phyloP scores from a whole-genome alignment of 1,284 basidiomycete genomes.

The Sporisorium iseilematis-ciliati region DNA sequence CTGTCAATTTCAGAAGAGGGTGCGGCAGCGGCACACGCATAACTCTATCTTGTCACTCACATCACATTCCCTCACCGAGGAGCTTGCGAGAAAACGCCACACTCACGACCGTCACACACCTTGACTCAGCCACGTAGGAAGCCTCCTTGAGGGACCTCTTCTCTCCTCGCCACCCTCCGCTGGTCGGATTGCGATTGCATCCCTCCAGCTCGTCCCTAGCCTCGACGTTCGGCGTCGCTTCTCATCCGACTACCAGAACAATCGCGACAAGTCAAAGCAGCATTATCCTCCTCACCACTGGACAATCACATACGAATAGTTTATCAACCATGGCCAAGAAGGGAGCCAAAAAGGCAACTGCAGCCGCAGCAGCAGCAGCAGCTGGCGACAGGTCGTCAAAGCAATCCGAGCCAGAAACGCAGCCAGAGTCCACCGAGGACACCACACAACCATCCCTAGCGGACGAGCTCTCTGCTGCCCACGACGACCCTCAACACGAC shows the following conservation, averaged over 20 bases:
- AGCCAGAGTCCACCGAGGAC: neutral
- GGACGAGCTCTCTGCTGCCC: conserved; percentile 28
- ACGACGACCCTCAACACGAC: conserved; percentile 14
- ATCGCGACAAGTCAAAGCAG: neutral
- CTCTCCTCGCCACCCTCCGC: conserved; percentile 8
- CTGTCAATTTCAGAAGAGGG: neutral
- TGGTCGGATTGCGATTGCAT: conserved; percentile 18
- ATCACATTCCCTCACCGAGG: conserved; percentile 1
- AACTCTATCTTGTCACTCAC: conserved; percentile 1
- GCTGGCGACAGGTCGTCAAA: conserved; percentile 13
- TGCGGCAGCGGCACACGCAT: neutral
- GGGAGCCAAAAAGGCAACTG: conserved; percentile 16
- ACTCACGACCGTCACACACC: neutral
- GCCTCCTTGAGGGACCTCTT: neutral
- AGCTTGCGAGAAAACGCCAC: neutral
- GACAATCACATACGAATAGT: neutral
- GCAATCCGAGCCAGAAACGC: neutral
- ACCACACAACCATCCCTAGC: conserved; percentile 26
- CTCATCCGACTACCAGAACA: neutral
- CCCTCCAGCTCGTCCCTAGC: neutral
- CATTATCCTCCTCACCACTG: too few species aligned
- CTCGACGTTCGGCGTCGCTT: conserved; percentile 11
- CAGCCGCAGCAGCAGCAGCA: conserved; percentile 1
- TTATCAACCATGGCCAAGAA: conserved; percentile 17
- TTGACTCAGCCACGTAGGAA: conserved; percentile 7